Evolutionary conservation across 2,329 filamentous ascomycete species (phyloP).

Genomic region (Orbilia javanica): DNA sequence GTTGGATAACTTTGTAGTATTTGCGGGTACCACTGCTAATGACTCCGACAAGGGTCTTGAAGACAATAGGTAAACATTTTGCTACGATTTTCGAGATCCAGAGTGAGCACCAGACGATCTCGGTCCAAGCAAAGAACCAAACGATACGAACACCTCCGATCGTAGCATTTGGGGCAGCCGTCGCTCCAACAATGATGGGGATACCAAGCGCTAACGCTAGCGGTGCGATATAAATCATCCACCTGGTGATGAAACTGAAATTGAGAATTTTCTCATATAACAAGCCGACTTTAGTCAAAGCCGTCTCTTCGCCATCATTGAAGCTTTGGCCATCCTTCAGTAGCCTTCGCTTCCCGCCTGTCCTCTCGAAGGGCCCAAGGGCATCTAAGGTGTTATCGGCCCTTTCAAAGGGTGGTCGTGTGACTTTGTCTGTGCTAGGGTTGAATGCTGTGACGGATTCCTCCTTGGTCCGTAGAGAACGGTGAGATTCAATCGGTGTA

Average conservation of each 20-base stretch:
- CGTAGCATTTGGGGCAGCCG: slow-evolving; percentile 61
- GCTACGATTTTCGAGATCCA: slow-evolving; percentile 77
- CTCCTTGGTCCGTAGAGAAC: slow-evolving; percentile 42
- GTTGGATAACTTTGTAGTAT: slow-evolving; percentile 75
- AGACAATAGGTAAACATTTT: slow-evolving; percentile 72
- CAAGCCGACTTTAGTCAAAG: slow-evolving; percentile 75
- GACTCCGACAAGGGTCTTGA: slow-evolving; percentile 78
- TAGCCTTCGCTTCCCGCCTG: slow-evolving; percentile 43
- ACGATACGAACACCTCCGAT: slow-evolving; percentile 68
- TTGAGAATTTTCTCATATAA: slow-evolving; percentile 75
- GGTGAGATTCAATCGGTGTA: slow-evolving; percentile 67
- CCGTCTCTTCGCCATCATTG: slow-evolving; percentile 68
- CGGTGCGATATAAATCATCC: slow-evolving; percentile 77
- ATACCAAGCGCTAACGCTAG: slow-evolving; percentile 73
- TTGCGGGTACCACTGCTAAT: slow-evolving; percentile 78
- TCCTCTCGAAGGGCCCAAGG: slow-evolving; percentile 37
- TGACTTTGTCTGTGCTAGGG: slow-evolving; percentile 38
- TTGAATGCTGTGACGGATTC: slow-evolving; percentile 36
- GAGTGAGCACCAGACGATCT: slow-evolving; percentile 76
- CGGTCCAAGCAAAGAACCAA: slow-evolving; percentile 73
- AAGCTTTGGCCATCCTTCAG: slow-evolving; percentile 30
- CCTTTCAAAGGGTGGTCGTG: slow-evolving; percentile 29
- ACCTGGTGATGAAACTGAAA: slow-evolving; percentile 75
- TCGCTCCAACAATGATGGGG: slow-evolving; percentile 71
- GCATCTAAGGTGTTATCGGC: slow-evolving; percentile 32